A percentile compares a stretch with the other conserved stretches of the same genome.
Conservation (phyloP, 352 stramenopile genomes). For the Phytopythium mirpurense region DNA sequence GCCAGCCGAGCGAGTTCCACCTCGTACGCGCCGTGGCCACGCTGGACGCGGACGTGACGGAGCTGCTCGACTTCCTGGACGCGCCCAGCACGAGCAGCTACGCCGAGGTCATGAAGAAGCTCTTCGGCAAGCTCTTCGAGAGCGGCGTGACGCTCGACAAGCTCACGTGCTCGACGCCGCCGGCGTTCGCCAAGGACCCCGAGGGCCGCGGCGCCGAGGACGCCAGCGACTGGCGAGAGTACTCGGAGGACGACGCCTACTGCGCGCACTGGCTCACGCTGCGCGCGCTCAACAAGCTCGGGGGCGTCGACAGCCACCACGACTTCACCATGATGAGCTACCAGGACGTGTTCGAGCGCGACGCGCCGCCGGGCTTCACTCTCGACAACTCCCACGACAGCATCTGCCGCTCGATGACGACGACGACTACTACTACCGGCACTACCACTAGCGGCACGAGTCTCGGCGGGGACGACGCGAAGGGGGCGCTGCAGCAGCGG, state of each 20-base stretch:
- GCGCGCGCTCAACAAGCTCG: slow-evolving; percentile 27
- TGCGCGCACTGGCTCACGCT: slow-evolving; percentile 65
- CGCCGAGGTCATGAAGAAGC: slow-evolving; percentile 45
- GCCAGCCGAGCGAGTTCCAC: slow-evolving; percentile 53
- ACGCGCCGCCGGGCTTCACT: slow-evolving; percentile 11
- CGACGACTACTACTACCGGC: too few species aligned
- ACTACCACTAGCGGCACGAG: too few species aligned
- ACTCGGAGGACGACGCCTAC: slow-evolving; percentile 62
- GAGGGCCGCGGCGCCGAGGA: slow-evolving; percentile 12
- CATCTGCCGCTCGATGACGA: too few species aligned
- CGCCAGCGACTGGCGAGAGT: slow-evolving; percentile 23
- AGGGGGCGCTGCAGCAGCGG: background rate
- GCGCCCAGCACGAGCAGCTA: slow-evolving; percentile 39
- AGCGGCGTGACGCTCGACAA: slow-evolving; percentile 52
- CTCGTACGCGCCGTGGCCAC: slow-evolving; percentile 60
- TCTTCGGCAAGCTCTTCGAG: slow-evolving; percentile 54
- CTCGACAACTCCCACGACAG: background rate
- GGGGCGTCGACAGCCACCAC: slow-evolving; percentile 29
- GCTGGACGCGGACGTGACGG: slow-evolving; percentile 34
- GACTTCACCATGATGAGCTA: slow-evolving; percentile 74
- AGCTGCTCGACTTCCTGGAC: slow-evolving; percentile 41
- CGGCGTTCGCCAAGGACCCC: slow-evolving; percentile 31
- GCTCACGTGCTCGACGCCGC: slow-evolving; percentile 52
- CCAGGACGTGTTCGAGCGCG: slow-evolving; percentile 52
- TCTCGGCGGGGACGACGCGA: background rate